Evolutionary conservation across 2,329 filamentous ascomycete genomes (phyloP), one percentile per base, ranked within the genome.

Genomic region (Ascochyta viciae-villosae): DNA sequence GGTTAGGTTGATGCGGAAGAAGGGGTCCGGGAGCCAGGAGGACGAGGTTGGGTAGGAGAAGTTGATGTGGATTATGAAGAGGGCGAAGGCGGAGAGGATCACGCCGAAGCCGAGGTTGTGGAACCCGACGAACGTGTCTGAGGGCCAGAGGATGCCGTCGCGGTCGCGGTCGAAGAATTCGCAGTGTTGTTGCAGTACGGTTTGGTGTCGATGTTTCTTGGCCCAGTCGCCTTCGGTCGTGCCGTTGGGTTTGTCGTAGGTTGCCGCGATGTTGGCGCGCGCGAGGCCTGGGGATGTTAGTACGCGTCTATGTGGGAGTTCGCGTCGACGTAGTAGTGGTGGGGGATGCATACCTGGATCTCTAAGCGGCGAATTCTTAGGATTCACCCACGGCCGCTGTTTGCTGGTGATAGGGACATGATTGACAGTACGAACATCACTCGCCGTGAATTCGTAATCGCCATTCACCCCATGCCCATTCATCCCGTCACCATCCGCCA

Each of bases 131-230:
- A 77, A 85, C 2, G 82, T 85, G 65, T 85, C 82, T 2, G 58
- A 63, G 0, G 83, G 82, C 78, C 78, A 84, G 57, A 85, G 80
- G n/a, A 85, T 70, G 31, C 80, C 80, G 63, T 85, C 83, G 26
- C 68, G 62, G 63, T 85, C 82, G 9, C 70, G 62, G 66, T 85
- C 83, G 61, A 81, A 85, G 74, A 82, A 85, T 22, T 74, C 72
- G 62, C 77, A 77, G 66, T 85, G 83, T 62, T 85, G 82, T 63
- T 83, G 81, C 3, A 85, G 75, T 12, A 83, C 70, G 4, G 75
- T 76, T 61, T 80, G 71, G 49, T 80, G 67, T 0, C 72, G 57
- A 59, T 82, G 75, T 0, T 70, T 62, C 22, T 63, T 55, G 2
- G 75, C 69, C 70, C 77, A 81, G 49, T 72, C 64, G 38, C 68